Evolutionary conservation across 495 filamentous ascomycete genomes (phyloP).

Genomic region (Niebla homalea): DNA sequence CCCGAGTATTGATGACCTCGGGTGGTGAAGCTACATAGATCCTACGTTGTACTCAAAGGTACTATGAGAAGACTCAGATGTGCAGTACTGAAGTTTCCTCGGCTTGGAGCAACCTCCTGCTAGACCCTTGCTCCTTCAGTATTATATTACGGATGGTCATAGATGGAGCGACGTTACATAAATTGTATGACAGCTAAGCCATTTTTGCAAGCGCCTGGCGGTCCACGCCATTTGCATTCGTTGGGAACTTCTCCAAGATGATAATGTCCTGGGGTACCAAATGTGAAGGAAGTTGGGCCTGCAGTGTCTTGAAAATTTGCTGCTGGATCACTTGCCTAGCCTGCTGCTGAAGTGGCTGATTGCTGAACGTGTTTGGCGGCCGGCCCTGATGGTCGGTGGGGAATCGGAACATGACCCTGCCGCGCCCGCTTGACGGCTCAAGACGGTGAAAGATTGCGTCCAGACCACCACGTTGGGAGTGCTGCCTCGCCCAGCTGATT

Average conservation of each 20-base stretch:
- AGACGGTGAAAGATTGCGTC: constrained; percentile 12
- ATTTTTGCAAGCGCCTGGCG: background rate
- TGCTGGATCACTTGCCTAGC: background rate
- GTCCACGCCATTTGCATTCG: background rate
- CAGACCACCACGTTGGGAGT: constrained; percentile 9
- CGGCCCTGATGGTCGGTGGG: background rate
- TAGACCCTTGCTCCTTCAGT: too few relatives aligned
- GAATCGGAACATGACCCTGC: background rate
- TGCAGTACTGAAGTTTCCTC: too few relatives aligned
- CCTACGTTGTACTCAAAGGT: too few relatives aligned
- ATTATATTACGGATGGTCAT: too few relatives aligned
- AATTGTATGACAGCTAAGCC: background rate
- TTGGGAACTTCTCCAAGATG: background rate
- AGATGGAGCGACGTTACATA: too few relatives aligned
- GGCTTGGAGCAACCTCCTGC: too few relatives aligned
- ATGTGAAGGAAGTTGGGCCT: background rate
- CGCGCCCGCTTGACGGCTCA: too few relatives aligned
- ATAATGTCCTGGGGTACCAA: background rate
- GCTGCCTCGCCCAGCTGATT: constrained; percentile 13
- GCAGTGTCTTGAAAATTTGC: background rate
- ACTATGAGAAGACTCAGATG: too few relatives aligned
- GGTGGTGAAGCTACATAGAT: too few relatives aligned
- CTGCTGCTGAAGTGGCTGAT: background rate
- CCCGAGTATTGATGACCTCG: too few relatives aligned
- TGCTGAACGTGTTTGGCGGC: background rate